Conservation (phyloP, 148 eudicot species). For the Chenopodium suecicum region DNA sequence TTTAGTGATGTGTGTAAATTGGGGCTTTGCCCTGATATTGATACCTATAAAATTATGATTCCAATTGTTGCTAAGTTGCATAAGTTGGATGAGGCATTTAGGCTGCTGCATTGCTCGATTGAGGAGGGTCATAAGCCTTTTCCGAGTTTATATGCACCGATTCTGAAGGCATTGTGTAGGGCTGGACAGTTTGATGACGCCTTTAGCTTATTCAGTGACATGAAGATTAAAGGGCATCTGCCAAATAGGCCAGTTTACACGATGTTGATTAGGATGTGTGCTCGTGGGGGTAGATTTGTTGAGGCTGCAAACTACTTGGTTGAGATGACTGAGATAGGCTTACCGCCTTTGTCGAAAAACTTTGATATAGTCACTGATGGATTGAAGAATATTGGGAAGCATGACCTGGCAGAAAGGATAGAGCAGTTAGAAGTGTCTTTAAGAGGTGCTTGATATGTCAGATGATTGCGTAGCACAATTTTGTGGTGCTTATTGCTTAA, state of each 20-base stretch:
- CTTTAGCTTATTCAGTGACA: constrained; percentile 82
- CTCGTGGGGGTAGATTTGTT: constrained; percentile 80
- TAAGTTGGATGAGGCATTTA: constrained; percentile 74
- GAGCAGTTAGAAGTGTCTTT: constrained; percentile 85
- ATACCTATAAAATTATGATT: constrained; percentile 79
- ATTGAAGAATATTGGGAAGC: constrained; percentile 88
- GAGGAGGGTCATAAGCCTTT: constrained; percentile 91
- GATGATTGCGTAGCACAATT: neutral
- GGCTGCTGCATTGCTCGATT: constrained; percentile 69
- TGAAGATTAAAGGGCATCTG: constrained; percentile 82
- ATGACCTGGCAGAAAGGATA: constrained; percentile 79
- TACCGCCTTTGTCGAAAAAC: constrained; percentile 64
- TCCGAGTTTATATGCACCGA: constrained; percentile 94
- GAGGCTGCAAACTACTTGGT: constrained; percentile 93
- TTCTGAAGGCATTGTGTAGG: constrained; percentile 76
- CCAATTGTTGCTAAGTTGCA: constrained; percentile 60
- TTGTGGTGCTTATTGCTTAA: neutral
- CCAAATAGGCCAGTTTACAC: constrained; percentile 92
- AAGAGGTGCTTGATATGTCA: constrained; percentile 47
- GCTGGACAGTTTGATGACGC: constrained; percentile 92
- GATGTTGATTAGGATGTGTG: constrained; percentile 85
- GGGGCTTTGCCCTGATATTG: constrained; percentile 71
- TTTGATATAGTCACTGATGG: constrained; percentile 99
- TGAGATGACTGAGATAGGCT: constrained; percentile 86
- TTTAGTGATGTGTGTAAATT: constrained; percentile 65